Base-by-base conservation (phyloP, 2,329 filamentous ascomycete species). In the Ceratocystis harringtonii region DNA sequence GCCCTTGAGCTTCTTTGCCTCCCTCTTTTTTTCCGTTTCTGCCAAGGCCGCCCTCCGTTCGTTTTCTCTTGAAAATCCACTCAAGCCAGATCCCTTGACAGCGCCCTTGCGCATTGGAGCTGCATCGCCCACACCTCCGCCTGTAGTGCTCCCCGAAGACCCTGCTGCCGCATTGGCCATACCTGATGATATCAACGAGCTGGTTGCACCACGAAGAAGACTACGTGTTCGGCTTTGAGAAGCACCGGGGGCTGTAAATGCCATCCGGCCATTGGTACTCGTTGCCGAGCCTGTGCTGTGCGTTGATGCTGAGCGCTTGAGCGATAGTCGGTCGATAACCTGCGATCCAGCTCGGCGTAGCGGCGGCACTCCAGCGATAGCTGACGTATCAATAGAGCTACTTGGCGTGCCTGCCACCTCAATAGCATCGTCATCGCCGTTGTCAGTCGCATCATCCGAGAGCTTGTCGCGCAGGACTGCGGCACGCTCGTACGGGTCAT, bases 251-350 rank as follows among this genome's bases (percentile, higher is more conserved):
- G 76, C 71, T 7, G 80, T 75, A 72, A 89, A 89, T 2, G 85
- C 86, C 66, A 86, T 76, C 25, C 79, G 80, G 1, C 57, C 58
- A 28, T 78, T 79, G 1, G 48, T 55, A 19, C 72, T 68, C 2
- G 75, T 72, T 44, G 72, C 63, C 50, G 70, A 58, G 12, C 58
- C 64, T n/a, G 41, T 50, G 28, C 66, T 67, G 10, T 25, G 74
- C 15, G 75, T 78, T 0, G 78, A 79, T 19, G 75, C 75, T 50
- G 75, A 75, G 57, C 87, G 84, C 72, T 87, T 88, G 44, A 91
- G 78, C 22, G 80, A 81, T 68, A 92, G 85, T 65, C 90, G 87
- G 74, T 95, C 88, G 61, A 92, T 83, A 63, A 91, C 79, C 19
- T 77, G 73, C 8, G 74, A 63, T 70, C 75, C 66, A 36, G 68